These are phyloP conservation scores for Xylariaceae sp. DNA, from an alignment of 2,329 filamentous ascomycete species.

Conservation along the genomic window DNA sequence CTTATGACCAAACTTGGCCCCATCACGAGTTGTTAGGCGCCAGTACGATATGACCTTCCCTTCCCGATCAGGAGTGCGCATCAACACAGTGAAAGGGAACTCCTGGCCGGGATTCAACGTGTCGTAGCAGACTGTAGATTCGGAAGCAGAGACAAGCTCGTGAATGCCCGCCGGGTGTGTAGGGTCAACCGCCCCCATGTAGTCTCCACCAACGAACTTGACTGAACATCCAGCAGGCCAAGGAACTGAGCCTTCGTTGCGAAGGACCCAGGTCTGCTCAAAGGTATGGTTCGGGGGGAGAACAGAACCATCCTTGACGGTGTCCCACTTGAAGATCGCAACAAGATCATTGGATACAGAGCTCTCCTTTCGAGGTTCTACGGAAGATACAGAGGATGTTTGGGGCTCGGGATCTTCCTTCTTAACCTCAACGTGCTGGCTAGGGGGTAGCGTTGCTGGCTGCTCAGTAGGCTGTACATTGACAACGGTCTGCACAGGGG, in stretches of 20 bases:
- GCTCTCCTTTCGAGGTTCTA: slow-evolving; percentile 7
- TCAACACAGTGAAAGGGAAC: slow-evolving; percentile 79
- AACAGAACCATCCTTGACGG: slow-evolving; percentile 76
- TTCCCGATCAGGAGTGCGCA: slow-evolving; percentile 78
- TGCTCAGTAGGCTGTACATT: slow-evolving; percentile 69
- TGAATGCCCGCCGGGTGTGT: slow-evolving; percentile 77
- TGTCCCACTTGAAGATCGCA: slow-evolving; percentile 77
- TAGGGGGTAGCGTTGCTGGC: not conserved
- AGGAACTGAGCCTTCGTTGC: slow-evolving; percentile 76
- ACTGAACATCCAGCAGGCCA: slow-evolving; percentile 94
- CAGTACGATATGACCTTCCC: slow-evolving; percentile 94
- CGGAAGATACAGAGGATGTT: slow-evolving; percentile 19
- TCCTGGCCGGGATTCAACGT: slow-evolving; percentile 76
- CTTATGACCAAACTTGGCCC: slow-evolving; percentile 86
- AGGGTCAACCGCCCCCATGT: slow-evolving; percentile 91
- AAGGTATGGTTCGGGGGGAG: slow-evolving; percentile 76
- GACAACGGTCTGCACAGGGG: slow-evolving; percentile 72
- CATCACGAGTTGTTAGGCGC: slow-evolving; percentile 84
- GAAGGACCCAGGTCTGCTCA: slow-evolving; percentile 88
- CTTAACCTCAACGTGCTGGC: slow-evolving; percentile 35
- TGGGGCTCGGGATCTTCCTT: slow-evolving; percentile 37
- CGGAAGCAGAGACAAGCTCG: slow-evolving; percentile 77
- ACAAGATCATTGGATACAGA: slow-evolving; percentile 42
- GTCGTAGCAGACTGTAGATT: slow-evolving; percentile 77
- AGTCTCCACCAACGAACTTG: slow-evolving; percentile 90